phyloP scores from a whole-genome alignment of 495 filamentous ascomycete species.

The Lepraria neglecta region DNA sequence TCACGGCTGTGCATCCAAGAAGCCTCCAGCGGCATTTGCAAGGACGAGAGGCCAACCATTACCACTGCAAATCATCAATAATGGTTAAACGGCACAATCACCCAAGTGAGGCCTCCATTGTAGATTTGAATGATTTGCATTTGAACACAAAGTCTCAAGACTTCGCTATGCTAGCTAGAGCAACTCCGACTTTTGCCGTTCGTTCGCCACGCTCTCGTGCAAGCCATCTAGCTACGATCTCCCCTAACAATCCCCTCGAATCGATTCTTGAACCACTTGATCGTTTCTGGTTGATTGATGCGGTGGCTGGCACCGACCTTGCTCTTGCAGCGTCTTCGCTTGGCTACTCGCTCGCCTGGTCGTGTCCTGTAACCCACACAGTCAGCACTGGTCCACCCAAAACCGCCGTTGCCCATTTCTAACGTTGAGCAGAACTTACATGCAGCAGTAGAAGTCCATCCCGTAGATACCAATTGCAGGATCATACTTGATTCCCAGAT shows the following conservation, averaged over 20 bases:
- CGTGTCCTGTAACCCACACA: slow-evolving; percentile 56
- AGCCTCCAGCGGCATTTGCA: background rate
- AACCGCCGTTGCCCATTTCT: background rate
- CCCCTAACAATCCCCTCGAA: slow-evolving; percentile 93
- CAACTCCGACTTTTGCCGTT: background rate
- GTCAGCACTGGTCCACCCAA: slow-evolving; percentile 26
- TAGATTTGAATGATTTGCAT: slow-evolving; percentile 23
- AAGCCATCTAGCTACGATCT: slow-evolving; percentile 6
- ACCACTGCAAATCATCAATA: slow-evolving; percentile 21
- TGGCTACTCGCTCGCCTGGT: slow-evolving; percentile 94
- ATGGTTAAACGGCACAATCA: slow-evolving; percentile 31
- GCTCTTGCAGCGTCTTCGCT: slow-evolving; percentile 83
- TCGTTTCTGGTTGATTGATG: slow-evolving; percentile 86
- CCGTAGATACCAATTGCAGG: slow-evolving; percentile 99
- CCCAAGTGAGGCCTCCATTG: slow-evolving; percentile 32
- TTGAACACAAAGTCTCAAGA: slow-evolving; percentile 1
- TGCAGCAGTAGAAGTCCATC: slow-evolving; percentile 99
- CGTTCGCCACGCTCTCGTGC: background rate
- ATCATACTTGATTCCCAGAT: slow-evolving; percentile 99
- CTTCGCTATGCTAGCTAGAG: slow-evolving; percentile 8
- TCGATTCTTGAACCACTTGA: slow-evolving; percentile 99
- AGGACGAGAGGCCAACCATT: background rate
- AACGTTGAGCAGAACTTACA: slow-evolving; percentile 49
- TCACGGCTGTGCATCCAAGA: too few species aligned
- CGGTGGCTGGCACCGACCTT: slow-evolving; percentile 80